phyloP scores from a whole-genome alignment of 2,329 filamentous ascomycete species.

The Neopestalotiopsis sp. region DNA sequence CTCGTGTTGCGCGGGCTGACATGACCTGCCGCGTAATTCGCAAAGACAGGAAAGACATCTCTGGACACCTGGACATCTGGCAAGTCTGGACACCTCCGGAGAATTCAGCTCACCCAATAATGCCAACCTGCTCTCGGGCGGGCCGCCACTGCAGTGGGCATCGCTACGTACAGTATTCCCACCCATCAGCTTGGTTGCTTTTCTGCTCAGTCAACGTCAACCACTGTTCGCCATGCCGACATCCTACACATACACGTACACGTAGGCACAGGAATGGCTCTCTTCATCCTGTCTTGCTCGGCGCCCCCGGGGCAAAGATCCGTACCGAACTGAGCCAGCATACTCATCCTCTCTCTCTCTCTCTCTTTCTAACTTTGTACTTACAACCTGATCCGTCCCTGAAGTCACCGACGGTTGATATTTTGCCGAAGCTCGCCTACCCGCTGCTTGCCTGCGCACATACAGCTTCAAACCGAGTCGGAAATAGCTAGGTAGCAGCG shows the following conservation, averaged over 20 bases:
- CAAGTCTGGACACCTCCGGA: background rate
- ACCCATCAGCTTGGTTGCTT: background rate
- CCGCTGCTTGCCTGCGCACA: slow-evolving; percentile 14
- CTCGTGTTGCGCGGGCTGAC: slow-evolving; percentile 7
- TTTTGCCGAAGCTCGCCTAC: slow-evolving; percentile 17
- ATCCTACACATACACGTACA: background rate
- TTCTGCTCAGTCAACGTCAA: background rate
- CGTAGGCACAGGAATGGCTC: background rate
- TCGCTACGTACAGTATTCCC: background rate
- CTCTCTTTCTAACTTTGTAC: background rate
- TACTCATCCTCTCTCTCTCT: background rate
- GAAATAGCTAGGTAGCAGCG: background rate
- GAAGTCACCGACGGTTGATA: slow-evolving; percentile 13
- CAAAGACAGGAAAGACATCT: background rate
- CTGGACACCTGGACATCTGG: background rate
- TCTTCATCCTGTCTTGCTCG: background rate
- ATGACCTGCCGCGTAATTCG: slow-evolving; percentile 12
- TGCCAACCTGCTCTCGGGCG: background rate
- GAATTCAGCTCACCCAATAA: background rate
- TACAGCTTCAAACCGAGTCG: background rate
- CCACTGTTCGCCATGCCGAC: background rate
- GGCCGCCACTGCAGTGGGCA: background rate
- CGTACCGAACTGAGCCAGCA: background rate
- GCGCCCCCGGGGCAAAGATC: background rate
- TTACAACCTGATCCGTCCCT: slow-evolving; percentile 2